phyloP scores from a whole-genome alignment of 1,284 basidiomycete species.

The Meripilus lineatus region DNA sequence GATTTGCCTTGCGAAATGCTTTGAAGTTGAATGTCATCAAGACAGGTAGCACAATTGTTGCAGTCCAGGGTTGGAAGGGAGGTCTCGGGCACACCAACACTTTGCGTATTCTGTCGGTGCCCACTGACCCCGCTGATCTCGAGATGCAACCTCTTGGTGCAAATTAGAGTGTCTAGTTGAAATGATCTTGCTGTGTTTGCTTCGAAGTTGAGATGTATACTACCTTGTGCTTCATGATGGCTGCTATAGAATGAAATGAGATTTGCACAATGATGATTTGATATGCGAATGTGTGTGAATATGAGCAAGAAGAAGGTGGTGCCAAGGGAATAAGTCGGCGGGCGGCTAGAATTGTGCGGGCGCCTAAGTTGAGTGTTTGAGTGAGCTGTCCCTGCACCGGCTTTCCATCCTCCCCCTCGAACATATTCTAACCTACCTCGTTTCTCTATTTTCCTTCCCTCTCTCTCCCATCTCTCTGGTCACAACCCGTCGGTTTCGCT shows the following conservation, averaged over 20 bases:
- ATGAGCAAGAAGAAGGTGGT: too few species aligned
- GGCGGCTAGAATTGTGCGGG: not conserved
- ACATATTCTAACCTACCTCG: not conserved
- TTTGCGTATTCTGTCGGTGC: conserved; percentile 74
- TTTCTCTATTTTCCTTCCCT: not conserved
- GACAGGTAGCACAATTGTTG: conserved; percentile 88
- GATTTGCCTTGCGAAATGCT: conserved; percentile 89
- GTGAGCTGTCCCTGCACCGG: not conserved
- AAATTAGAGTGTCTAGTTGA: too few species aligned
- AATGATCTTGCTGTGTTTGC: too few species aligned
- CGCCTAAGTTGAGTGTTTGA: not conserved
- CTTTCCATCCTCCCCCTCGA: not conserved
- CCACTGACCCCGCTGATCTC: conserved; percentile 82
- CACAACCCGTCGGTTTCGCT: not conserved
- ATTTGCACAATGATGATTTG: too few species aligned
- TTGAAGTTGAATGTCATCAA: conserved; percentile 85
- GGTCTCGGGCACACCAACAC: conserved; percentile 94
- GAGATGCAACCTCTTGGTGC: conserved; percentile 64
- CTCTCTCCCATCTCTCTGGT: not conserved
- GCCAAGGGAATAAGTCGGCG: too few species aligned
- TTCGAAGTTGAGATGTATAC: too few species aligned
- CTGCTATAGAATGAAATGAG: too few species aligned
- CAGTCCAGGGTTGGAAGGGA: conserved; percentile 98
- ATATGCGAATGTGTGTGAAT: too few species aligned
- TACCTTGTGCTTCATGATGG: too few species aligned